Conservation (phyloP, 768 basidiomycete genomes). For the Boletus insuetus region DNA sequence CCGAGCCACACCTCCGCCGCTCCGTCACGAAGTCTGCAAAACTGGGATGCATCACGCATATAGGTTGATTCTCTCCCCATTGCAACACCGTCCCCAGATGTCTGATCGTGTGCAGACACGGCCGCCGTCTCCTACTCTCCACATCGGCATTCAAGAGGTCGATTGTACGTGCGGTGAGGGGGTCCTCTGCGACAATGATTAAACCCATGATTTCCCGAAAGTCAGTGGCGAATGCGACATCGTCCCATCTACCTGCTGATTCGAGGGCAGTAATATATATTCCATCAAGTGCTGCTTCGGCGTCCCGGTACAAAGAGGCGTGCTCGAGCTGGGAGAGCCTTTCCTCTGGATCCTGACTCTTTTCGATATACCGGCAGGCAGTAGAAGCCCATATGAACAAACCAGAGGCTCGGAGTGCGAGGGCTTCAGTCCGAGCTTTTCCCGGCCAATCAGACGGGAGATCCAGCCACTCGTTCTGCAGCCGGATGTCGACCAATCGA, state of each 20-base stretch:
- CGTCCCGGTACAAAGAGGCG: constrained; percentile 19
- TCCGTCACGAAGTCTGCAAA: constrained; percentile 35
- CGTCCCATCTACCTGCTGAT: constrained; percentile 30
- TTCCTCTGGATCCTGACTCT: constrained; percentile 30
- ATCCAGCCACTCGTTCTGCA: constrained; percentile 26
- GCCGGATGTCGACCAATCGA: constrained; percentile 24
- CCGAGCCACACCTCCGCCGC: constrained; percentile 25
- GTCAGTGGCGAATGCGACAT: constrained; percentile 26
- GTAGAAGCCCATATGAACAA: constrained; percentile 35
- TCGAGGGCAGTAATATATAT: constrained; percentile 33
- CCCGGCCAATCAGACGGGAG: constrained; percentile 33
- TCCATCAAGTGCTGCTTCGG: constrained; percentile 28
- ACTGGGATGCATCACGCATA: constrained; percentile 33
- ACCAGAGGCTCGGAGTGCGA: constrained; percentile 29
- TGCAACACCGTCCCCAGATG: constrained; percentile 27
- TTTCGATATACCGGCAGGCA: constrained; percentile 32
- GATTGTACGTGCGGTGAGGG: constrained; percentile 23
- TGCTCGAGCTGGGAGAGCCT: constrained; percentile 25
- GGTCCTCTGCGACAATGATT: constrained; percentile 29
- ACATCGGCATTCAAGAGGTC: constrained; percentile 25
- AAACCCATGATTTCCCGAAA: constrained; percentile 33
- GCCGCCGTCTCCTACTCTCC: constrained; percentile 16
- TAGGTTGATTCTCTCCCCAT: constrained; percentile 26
- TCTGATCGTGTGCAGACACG: constrained; percentile 30
- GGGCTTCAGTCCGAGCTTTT: constrained; percentile 9